Evolutionary conservation across 2,329 filamentous ascomycete genomes (phyloP).

Genomic region (Aspergillus sp.): DNA sequence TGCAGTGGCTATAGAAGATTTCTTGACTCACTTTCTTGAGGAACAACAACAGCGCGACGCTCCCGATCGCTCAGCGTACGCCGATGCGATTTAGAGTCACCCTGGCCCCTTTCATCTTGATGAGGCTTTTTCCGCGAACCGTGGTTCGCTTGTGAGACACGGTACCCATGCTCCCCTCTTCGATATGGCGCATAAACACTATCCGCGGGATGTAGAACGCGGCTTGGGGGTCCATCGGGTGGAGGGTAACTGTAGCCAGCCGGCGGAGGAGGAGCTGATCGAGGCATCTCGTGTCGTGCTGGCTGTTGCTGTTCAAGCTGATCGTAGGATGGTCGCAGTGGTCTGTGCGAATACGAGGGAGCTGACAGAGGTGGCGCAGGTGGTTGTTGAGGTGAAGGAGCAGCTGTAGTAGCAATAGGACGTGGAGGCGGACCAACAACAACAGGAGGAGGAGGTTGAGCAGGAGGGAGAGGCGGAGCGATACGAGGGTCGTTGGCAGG

Average conservation of each 20-base stretch:
- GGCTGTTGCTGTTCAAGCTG: conserved; percentile 14
- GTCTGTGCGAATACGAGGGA: conserved; percentile 11
- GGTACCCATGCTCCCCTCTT: conserved; percentile 28
- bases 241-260: conserved; percentile 20
- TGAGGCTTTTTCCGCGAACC: conserved; percentile 27
- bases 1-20: background rate
- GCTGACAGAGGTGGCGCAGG: conserved; percentile 9
- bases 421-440: conserved; percentile 21
- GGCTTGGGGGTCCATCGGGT: conserved; percentile 10
- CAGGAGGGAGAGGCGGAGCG: conserved; percentile 25
- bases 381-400: conserved; percentile 24
- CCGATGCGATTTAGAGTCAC: conserved; percentile 14
- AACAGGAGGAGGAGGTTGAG: conserved; percentile 24
- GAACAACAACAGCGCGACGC: conserved; percentile 19
- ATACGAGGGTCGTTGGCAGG: conserved; percentile 35
- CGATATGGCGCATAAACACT: conserved; percentile 29
- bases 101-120: conserved; percentile 19
- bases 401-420: conserved; percentile 24
- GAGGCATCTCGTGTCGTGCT: conserved; percentile 19
- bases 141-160: conserved; percentile 28
- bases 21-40: conserved; percentile 35
- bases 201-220: conserved; percentile 21
- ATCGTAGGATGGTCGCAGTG: conserved; percentile 17
- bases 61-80: conserved; percentile 22
- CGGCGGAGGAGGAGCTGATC: conserved; percentile 12